Evolutionary conservation across 176 grass and related monocot species (phyloP).

Genomic region (Luzula sylvatica): DNA sequence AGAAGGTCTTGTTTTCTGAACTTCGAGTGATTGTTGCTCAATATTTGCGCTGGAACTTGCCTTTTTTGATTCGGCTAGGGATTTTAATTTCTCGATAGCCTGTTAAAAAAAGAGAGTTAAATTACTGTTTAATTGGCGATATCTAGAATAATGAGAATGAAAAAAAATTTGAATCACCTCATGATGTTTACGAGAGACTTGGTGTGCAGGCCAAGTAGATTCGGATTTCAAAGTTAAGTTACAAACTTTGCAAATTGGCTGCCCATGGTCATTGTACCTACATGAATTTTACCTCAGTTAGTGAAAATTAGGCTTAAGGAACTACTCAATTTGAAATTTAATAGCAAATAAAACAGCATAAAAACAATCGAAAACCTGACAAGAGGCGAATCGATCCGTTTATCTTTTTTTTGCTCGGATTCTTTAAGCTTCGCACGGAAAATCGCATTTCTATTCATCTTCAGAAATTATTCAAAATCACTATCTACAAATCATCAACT

Average conservation of each 20-base stretch:
- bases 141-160: not conserved
- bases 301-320: not conserved
- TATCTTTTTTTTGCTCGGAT: constrained; percentile 66
- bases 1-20: constrained; percentile 41
- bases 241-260: constrained; percentile 83
- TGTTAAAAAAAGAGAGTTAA: constrained; percentile 23
- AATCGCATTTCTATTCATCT: constrained; percentile 81
- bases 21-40: constrained; percentile 30
- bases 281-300: constrained; percentile 1
- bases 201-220: constrained; percentile 87
- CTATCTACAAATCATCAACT: no score
- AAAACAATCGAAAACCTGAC: constrained; percentile 35
- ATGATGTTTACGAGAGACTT: constrained; percentile 87
- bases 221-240: constrained; percentile 86
- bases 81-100: constrained; percentile 63
- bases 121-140: not conserved
- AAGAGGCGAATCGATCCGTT: constrained; percentile 85
- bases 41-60: constrained; percentile 30
- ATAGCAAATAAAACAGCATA: not conserved
- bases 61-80: constrained; percentile 31
- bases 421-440: constrained; percentile 87
- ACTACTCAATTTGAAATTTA: not conserved
- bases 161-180: constrained; percentile 45
- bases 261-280: constrained; percentile 92
- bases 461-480: no score